Conservation (phyloP, 1,284 basidiomycete species). For the Ganoderma boninense region DNA sequence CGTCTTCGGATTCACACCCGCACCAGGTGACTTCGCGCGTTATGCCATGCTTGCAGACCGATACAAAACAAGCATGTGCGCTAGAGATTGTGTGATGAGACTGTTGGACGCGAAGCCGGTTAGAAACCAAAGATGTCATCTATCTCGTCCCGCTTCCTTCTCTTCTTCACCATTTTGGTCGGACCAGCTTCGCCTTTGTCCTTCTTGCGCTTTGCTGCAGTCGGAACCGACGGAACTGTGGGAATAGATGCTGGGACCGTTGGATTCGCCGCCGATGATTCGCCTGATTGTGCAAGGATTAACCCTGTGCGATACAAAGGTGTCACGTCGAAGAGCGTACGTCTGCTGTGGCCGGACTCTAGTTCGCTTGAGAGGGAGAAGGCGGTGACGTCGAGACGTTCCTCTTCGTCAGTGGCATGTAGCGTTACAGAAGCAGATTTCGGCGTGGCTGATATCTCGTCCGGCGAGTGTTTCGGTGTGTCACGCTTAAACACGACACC, state of each 20-base stretch:
- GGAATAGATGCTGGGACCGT: neutral
- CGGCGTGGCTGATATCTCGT: neutral
- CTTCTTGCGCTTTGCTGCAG: slow-evolving; percentile 31
- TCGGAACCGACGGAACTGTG: neutral
- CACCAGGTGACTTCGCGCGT: neutral
- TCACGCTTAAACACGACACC: slow-evolving; percentile 21
- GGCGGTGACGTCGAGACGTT: neutral
- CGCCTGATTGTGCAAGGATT: neutral
- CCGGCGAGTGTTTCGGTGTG: slow-evolving; percentile 10
- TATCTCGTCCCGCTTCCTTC: slow-evolving; percentile 61
- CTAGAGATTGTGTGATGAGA: neutral
- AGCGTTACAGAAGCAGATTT: too few relatives aligned
- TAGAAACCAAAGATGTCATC: slow-evolving; percentile 72
- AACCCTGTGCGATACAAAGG: neutral
- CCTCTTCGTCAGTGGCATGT: neutral
- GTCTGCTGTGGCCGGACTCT: slow-evolving; percentile 9
- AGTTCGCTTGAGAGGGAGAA: slow-evolving; percentile 26
- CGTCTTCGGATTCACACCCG: neutral
- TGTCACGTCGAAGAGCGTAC: slow-evolving; percentile 4
- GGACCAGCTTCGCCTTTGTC: slow-evolving; percentile 21
- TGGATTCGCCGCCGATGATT: neutral
- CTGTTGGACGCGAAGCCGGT: neutral
- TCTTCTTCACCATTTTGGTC: slow-evolving; percentile 47
- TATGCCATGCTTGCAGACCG: neutral
- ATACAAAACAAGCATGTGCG: neutral